These are phyloP conservation scores for Gypsophila paniculata DNA, from an alignment of 179 eudicot genomes.

Conservation along the genomic window DNA sequence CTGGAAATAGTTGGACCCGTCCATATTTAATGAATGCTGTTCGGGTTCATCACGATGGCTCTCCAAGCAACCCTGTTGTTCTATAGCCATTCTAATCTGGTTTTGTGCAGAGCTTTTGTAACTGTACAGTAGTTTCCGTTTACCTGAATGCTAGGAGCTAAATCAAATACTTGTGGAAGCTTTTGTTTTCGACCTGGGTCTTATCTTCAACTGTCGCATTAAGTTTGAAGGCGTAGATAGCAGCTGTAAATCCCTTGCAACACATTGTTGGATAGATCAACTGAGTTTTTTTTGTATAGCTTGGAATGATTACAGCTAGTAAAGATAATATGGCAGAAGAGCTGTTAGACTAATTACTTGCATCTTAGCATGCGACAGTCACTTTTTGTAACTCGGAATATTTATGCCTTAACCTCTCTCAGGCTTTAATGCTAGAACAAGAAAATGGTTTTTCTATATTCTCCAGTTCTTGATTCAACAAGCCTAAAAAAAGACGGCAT, in stretches of 20 bases:
- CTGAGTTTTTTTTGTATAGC: conserved; percentile 11
- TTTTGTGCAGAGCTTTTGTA: background rate
- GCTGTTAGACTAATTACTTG: background rate
- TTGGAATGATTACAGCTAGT: background rate
- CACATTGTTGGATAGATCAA: background rate
- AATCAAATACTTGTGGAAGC: background rate
- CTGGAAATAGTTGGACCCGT: background rate
- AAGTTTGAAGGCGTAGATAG: background rate
- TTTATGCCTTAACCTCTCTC: background rate
- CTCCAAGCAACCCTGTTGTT: conserved; percentile 11
- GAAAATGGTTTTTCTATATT: too few relatives aligned
- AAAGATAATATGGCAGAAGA: background rate
- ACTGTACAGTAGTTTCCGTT: background rate
- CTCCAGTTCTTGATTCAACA: too few relatives aligned
- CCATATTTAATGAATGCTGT: background rate
- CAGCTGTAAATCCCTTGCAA: conserved; percentile 12
- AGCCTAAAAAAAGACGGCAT: too few relatives aligned
- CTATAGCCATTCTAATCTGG: background rate
- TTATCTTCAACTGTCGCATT: background rate
- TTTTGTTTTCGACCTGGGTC: background rate
- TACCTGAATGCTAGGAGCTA: background rate
- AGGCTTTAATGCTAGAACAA: too few relatives aligned
- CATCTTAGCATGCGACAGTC: background rate
- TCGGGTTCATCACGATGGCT: background rate
- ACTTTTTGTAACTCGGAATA: background rate